These are phyloP conservation scores for Termitomyces sp. DNA, from an alignment of 768 basidiomycete species.

Conservation along the genomic window DNA sequence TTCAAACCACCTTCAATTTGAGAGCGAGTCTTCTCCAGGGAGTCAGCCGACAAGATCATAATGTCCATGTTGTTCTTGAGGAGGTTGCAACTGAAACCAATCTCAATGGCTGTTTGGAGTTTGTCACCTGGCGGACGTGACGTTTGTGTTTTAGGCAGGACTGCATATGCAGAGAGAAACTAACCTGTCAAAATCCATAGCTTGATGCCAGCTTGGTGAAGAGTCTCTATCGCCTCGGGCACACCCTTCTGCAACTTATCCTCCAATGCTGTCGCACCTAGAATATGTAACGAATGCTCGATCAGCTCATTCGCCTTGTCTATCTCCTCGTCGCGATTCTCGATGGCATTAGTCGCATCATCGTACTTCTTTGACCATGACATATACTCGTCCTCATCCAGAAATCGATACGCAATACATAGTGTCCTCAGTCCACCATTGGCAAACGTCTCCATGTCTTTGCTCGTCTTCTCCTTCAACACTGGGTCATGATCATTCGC, in stretches of 20 bases:
- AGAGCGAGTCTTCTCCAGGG: conserved; percentile 65
- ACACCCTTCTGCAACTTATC: conserved; percentile 98
- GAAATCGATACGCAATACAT: conserved; percentile 78
- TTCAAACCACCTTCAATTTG: conserved; percentile 93
- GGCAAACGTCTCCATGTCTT: conserved; percentile 92
- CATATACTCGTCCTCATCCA: conserved; percentile 82
- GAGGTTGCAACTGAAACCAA: conserved; percentile 94
- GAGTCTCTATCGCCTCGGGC: conserved; percentile 89
- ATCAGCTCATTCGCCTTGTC: conserved; percentile 84
- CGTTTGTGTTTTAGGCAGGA: background rate
- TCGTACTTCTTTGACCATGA: conserved; percentile 81
- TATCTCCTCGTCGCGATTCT: conserved; percentile 86
- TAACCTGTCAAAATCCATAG: conserved; percentile 94
- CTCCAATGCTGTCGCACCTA: conserved; percentile 95
- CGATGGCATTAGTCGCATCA: conserved; percentile 69
- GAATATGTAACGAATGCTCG: conserved; percentile 77
- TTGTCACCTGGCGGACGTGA: conserved; percentile 69
- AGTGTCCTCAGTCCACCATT: conserved; percentile 91
- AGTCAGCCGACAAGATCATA: conserved; percentile 93
- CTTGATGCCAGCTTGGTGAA: conserved; percentile 94
- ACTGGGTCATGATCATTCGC: conserved; percentile 68
- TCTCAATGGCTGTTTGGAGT: conserved; percentile 97
- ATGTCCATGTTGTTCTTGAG: conserved; percentile 94
- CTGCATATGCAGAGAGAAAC: background rate
- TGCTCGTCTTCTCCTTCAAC: conserved; percentile 73